phyloP scores from a whole-genome alignment of 768 basidiomycete genomes.

The Trametes cubensis region DNA sequence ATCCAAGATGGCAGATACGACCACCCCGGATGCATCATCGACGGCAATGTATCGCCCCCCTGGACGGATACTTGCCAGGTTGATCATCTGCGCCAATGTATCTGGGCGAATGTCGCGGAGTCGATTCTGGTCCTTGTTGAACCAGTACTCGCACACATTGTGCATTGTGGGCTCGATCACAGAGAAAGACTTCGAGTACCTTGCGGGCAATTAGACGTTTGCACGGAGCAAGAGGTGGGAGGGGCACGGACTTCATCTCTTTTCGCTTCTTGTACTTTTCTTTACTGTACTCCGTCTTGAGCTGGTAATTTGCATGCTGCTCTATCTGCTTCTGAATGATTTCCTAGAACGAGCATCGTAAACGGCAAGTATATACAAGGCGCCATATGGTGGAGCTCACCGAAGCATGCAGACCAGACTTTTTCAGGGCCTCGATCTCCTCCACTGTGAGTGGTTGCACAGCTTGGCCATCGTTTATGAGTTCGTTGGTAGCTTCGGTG shows the following conservation, averaged over 20 bases:
- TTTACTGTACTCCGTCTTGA: conserved; percentile 98
- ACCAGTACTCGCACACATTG: conserved; percentile 91
- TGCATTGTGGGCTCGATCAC: conserved; percentile 85
- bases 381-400: conserved; percentile 35
- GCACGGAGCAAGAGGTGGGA: not conserved
- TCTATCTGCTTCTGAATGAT: conserved; percentile 96
- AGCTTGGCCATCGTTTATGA: conserved; percentile 85
- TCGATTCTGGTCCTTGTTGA: conserved; percentile 76
- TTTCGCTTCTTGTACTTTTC: conserved; percentile 98
- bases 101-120: conserved; percentile 87
- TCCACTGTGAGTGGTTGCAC: conserved; percentile 82
- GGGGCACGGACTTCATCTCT: conserved; percentile 80
- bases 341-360: conserved; percentile 54
- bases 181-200: conserved; percentile 85
- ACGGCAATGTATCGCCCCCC: conserved; percentile 88
- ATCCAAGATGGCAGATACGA: conserved; percentile 84
- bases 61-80: conserved; percentile 78
- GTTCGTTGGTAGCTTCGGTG: conserved; percentile 94
- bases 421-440: conserved; percentile 84
- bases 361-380: not conserved
- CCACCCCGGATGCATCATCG: conserved; percentile 88
- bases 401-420: conserved; percentile 77
- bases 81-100: conserved; percentile 86
- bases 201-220: conserved; percentile 36
- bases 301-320: conserved; percentile 84